Base-by-base conservation (phyloP, 164 flowering plant genomes). In the Santalum album region DNA sequence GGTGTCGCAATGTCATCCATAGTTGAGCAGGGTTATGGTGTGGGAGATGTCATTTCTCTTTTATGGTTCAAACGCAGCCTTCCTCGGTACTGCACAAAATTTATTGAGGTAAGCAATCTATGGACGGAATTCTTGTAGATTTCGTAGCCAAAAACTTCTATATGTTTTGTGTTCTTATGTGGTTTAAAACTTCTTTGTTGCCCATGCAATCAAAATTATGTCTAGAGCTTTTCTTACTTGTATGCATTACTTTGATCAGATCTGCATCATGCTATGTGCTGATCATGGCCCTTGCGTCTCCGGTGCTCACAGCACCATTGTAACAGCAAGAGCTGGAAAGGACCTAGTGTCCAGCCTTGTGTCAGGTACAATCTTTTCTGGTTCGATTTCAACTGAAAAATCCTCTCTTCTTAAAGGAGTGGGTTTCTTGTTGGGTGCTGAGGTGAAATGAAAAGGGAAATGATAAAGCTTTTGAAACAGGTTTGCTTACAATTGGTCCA, bases 251-350 rank as follows among this genome's bases (percentile, higher is more conserved):
- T 45, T 61, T 65, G 54, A 29, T 50, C 87, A 94, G 97, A 94
- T 90, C 54, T 94, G 97, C 65, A 68, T 94, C 70, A 90, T 94
- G 96, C 61, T 94, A 56, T 94, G 99, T 75, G 97, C 97, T n/a
- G 99, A 94, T 63, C 99, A 94, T 68, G 99, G 99, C 64, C 99
- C 99, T 27, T 94, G 99, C 61, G 97, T 90, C 56, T 94, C 99
- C 65, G 97, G 99, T 66, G 99, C 99, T 68, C 99, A 94, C 84
- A 94, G 90, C 71, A 77, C 96, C 21, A 94, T 90, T 52, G 97
- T 94, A 32, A 94, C 99, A 21, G 97, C 99, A 56, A 80, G 99
- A 56, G 99, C 99, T 49, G 97, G 97, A 59, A 94, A 94, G 69
- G 99, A 94, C 64, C 79, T 94, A 27, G 95, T 94, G 53, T 94